These are phyloP conservation scores for Exserohilum turcica DNA, from an alignment of 2,329 filamentous ascomycete genomes.

Conservation along the genomic window DNA sequence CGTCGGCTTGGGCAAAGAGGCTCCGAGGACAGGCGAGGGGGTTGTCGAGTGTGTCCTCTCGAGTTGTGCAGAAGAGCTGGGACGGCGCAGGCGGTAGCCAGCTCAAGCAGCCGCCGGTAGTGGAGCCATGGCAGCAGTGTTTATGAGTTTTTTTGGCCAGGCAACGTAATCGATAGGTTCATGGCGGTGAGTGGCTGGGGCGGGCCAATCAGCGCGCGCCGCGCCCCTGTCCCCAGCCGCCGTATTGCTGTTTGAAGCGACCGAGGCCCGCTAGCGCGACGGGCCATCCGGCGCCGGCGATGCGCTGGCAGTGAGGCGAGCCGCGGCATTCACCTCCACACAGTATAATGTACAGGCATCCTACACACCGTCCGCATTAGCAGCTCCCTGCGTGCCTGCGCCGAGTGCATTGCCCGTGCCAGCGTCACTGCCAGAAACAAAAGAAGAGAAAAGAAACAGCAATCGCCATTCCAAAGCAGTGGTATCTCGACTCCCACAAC, in stretches of 20 bases:
- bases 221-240: conserved; percentile 20
- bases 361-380: too few species aligned
- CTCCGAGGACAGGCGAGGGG: conserved; percentile 6
- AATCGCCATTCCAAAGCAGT: conserved; percentile 5
- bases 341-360: too few species aligned
- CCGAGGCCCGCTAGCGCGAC: conserved; percentile 1
- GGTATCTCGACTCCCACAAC: conserved; percentile 22
- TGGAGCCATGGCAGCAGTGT: conserved; percentile 23
- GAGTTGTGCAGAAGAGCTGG: conserved; percentile 19
- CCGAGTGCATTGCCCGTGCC: too few species aligned
- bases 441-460: not conserved
- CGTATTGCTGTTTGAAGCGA: conserved; percentile 8
- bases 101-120: conserved; percentile 26
- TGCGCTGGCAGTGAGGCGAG: conserved; percentile 19
- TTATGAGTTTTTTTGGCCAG: conserved; percentile 28
- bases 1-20: conserved; percentile 9
- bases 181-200: conserved; percentile 27
- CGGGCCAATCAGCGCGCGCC: conserved; percentile 24
- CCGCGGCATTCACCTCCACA: too few species aligned
- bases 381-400: too few species aligned
- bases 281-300: conserved; percentile 7
- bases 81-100: conserved; percentile 28
- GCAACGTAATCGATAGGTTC: conserved; percentile 33
- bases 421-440: too few species aligned
- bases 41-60: conserved; percentile 6